Base-by-base conservation (phyloP, 306 rosid genomes). In the Astragalus glycyphyllos region DNA sequence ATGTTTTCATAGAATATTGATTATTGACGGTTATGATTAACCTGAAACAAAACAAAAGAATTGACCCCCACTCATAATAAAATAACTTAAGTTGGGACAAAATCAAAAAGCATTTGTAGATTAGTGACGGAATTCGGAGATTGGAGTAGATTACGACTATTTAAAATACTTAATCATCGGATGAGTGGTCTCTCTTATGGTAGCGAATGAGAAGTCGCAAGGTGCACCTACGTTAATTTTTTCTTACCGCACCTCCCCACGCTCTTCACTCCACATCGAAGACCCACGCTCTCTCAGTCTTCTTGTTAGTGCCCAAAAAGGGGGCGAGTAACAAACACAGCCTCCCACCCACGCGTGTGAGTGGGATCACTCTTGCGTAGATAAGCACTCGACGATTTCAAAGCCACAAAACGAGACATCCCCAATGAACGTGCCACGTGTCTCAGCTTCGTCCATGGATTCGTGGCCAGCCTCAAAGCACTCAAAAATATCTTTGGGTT, bases 401-500 rank as follows among this genome's bases (percentile, higher is more conserved):
- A 37, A 68, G 71, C 87, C 89, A 80, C 90, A 77, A 75, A 62
- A 58, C n/a, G 1, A 32, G 14, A 45, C 23, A 42, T 23, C 77
- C 70, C 11, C 47, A 6, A n/a, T 0, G 0, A 5, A 4, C 0
- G 0, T 2, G 62, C 77, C 87, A 83, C 87, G 92, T 85, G 90
- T 55, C 76, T 1, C 0, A 0, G 40, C 60, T 8, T 8, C 6
- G 14, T 26, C 85, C 88, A 68, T 72, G 37, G 8, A 73, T 61
- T 12, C 6, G 11, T 6, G 61, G 34, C 69, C 69, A 26, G 53
- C 77, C 45, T 35, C 59, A 64, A 40, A 60, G 65, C 87, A 58
- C 81, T 69, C 16, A 38, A 73, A 84, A 85, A 85, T 83, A 88
- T 88, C 93, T 85, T 0, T 1, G 32, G 11, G 55, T 62, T 74